phyloP scores from a whole-genome alignment of 1,139 yeast genomes.

The Geotrichum candidum region DNA sequence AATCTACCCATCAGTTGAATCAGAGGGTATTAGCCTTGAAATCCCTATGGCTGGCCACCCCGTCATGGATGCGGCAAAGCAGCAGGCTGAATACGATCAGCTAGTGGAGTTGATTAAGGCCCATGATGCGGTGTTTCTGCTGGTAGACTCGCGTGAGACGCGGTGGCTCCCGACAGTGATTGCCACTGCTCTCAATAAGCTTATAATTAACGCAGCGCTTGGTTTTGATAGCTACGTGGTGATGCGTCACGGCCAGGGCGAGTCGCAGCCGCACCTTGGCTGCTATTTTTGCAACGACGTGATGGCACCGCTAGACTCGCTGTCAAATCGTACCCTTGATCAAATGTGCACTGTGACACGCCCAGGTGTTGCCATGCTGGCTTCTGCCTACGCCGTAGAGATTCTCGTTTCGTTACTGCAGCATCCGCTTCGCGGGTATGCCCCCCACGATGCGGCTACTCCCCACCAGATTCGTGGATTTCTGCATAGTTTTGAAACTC shows the following conservation, averaged over 20 bases:
- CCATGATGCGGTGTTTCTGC: constrained; percentile 71
- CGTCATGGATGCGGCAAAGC: constrained; percentile 48
- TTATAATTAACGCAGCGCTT: constrained; percentile 83
- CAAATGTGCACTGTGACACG: constrained; percentile 98
- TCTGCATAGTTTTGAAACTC: constrained; percentile 55
- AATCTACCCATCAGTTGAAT: constrained; percentile 70
- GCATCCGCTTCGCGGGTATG: constrained; percentile 48
- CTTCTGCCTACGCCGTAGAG: constrained; percentile 84
- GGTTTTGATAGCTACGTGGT: constrained; percentile 93
- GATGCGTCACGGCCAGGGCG: constrained; percentile 74
- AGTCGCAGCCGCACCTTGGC: constrained; percentile 49
- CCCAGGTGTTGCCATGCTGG: constrained; percentile 89
- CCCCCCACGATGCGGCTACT: constrained; percentile 35
- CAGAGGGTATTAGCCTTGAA: constrained; percentile 58
- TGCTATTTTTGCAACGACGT: constrained; percentile 96
- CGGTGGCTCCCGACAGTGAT: constrained; percentile 93
- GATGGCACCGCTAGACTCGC: constrained; percentile 84
- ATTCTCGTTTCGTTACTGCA: constrained; percentile 70
- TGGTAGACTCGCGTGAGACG: constrained; percentile 92
- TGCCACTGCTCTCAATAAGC: constrained; percentile 58
- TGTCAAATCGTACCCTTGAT: constrained; percentile 79
- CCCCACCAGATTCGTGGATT: constrained; percentile 94
- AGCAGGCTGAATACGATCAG: constrained; percentile 46
- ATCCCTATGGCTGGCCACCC: constrained; percentile 98
- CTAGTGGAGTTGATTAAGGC: constrained; percentile 50